Conservation (phyloP, 139 green algal species). For the Mychonastes homosphaera region DNA sequence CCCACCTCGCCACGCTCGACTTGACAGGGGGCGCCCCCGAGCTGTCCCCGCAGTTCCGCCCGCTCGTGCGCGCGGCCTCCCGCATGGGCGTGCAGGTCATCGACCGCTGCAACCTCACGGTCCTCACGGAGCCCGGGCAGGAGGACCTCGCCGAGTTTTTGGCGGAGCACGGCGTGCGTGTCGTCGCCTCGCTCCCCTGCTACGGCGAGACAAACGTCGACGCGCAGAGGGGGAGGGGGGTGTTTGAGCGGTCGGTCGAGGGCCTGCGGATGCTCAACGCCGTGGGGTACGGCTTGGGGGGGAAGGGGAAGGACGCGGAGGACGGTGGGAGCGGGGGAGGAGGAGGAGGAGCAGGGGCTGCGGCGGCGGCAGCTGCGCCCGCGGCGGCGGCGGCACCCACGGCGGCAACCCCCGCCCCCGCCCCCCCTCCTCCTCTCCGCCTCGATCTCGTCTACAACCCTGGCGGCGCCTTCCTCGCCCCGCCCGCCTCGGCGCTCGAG, state of each 20-base stretch:
- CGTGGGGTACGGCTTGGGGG: conserved; percentile 67
- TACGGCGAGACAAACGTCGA: conserved; percentile 84
- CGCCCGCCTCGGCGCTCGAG: conserved; percentile 49
- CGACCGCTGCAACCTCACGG: conserved; percentile 97
- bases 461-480: conserved; percentile 55
- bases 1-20: conserved; percentile 64
- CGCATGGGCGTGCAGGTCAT: too few species aligned
- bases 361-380: too few species aligned
- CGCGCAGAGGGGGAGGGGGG: conserved; percentile 69
- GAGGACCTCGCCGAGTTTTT: conserved; percentile 84
- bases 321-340: too few species aligned
- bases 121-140: conserved; percentile 87
- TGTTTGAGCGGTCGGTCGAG: conserved; percentile 84
- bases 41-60: conserved; percentile 76
- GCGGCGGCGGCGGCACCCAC: too few species aligned
- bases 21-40: conserved; percentile 91
- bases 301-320: too few species aligned
- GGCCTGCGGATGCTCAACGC: conserved; percentile 67
- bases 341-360: too few species aligned
- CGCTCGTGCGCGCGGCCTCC: too few species aligned
- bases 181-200: conserved; percentile 92
- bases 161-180: conserved; percentile 59
- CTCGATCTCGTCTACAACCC: conserved; percentile 98
- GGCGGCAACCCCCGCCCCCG: too few species aligned
- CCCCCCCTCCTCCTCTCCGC: too few species aligned